Evolutionary conservation across 2,329 filamentous ascomycete genomes (phyloP).

Genomic region (Penicillium sp.): DNA sequence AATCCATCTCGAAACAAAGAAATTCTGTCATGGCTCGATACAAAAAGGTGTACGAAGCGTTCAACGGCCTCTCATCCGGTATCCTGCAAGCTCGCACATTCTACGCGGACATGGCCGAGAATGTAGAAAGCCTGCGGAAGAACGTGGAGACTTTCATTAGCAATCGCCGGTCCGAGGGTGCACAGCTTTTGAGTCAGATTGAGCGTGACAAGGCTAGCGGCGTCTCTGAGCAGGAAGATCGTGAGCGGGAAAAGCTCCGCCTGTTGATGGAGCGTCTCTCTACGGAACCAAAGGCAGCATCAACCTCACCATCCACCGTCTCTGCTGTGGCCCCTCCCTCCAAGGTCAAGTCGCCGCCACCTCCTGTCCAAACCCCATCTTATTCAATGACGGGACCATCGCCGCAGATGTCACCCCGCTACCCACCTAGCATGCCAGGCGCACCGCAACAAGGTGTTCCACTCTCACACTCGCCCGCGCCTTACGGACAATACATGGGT

Average conservation of each 20-base stretch:
- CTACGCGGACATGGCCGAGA: slow-evolving; percentile 95
- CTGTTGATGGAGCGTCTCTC: slow-evolving; percentile 96
- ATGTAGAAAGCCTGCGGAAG: slow-evolving; percentile 85
- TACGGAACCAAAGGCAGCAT: slow-evolving; percentile 60
- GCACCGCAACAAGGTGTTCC: slow-evolving; percentile 30
- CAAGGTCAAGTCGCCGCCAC: slow-evolving; percentile 45
- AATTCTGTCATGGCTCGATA: slow-evolving; percentile 82
- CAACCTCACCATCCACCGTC: slow-evolving; percentile 37
- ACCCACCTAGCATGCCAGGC: slow-evolving; percentile 32
- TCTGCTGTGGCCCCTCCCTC: slow-evolving; percentile 51
- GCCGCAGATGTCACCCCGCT: slow-evolving; percentile 41
- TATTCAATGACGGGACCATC: slow-evolving; percentile 43
- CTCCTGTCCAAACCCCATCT: slow-evolving; percentile 35
- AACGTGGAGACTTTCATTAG: slow-evolving; percentile 97
- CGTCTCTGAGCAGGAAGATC: slow-evolving; percentile 65
- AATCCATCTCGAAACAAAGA: slow-evolving; percentile 79
- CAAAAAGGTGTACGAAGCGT: slow-evolving; percentile 88
- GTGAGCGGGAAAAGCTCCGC: slow-evolving; percentile 81
- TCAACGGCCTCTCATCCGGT: slow-evolving; percentile 84
- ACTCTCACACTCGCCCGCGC: slow-evolving; percentile 40
- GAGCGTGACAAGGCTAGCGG: slow-evolving; percentile 72
- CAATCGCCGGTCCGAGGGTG: slow-evolving; percentile 88
- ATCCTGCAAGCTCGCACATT: slow-evolving; percentile 86
- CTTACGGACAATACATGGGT: slow-evolving; percentile 39
- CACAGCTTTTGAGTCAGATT: slow-evolving; percentile 84